Evolutionary conservation across 768 basidiomycete genomes (phyloP), one percentile per base, ranked within the genome.

Genomic region (Asterophora parasitica): DNA sequence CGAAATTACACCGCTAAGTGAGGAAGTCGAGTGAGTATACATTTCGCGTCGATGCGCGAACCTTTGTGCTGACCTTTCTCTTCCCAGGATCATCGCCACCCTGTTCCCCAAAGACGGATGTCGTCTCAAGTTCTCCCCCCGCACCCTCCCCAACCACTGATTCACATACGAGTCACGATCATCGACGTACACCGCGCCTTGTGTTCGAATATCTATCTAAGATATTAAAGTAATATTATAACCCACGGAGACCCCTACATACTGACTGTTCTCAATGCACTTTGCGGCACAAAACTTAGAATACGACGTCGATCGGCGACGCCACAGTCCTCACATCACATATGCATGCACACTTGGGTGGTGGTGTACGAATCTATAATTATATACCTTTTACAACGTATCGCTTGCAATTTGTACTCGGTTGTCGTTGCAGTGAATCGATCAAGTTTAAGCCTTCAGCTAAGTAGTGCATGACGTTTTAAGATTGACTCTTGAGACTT

Each of bases 101-200:
- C 68, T 98, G 35, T 99, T 99, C 81, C 96, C 96, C 9, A 85
- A 89, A 65, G 94, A 97, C 60, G 91, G 90, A 35, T 91, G 92
- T 58, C 67, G 79, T 49, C 75, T 97, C 53, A 88, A 82, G 61
- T 78, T 95, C 57, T 75, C 78, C 2, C 85, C 90, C 26, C 80
- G 85, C 43, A 54, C 59, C 9, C 56, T 23, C 6, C 23, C 23
- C 23, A 23, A 23, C 64, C 41, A 41, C 15, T 50, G 15, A 20
- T 50, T 26, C 37, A 43, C 34, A 11, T 26, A 38, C 2, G 20
- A 45, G 6, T 10, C 5, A 19, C n/a, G 36, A 49, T 17, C 28
- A 19, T 13, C n/a, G 6, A 31, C 17, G 17, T 19, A n/a, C 19
- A 23, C 23, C n/a, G 23, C 23, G 23, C 23, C 23, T 23, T 41